Evolutionary conservation across 805 yeast species (phyloP).

Genomic region (Cyberlindnera bimundalis): DNA sequence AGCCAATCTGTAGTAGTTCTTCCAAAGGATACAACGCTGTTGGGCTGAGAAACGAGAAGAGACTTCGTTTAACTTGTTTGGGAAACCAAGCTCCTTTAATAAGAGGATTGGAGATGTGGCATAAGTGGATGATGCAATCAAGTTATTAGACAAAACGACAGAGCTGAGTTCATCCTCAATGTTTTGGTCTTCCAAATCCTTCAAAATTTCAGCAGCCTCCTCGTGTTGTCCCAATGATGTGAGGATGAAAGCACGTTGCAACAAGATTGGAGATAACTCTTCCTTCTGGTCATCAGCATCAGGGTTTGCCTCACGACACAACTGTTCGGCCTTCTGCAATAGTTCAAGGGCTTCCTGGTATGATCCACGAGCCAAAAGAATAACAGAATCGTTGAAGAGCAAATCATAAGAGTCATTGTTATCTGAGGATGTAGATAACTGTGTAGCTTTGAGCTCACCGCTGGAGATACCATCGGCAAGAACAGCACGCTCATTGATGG

Average conservation of each 20-base stretch:
- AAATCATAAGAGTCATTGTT: slow-evolving; percentile 50
- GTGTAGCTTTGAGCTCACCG: slow-evolving; percentile 16
- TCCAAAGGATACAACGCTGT: slow-evolving; percentile 19
- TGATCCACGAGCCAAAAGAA: slow-evolving; percentile 44
- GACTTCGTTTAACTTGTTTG: slow-evolving; percentile 21
- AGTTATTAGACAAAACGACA: slow-evolving; percentile 32
- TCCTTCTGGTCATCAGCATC: slow-evolving; percentile 36
- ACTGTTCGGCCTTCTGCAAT: slow-evolving; percentile 42
- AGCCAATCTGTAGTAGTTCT: slow-evolving; percentile 24
- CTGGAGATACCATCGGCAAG: slow-evolving; percentile 42
- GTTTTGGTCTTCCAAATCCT: slow-evolving; percentile 25
- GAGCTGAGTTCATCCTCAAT: slow-evolving; percentile 28
- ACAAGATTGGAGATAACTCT: slow-evolving; percentile 58
- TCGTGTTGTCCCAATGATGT: slow-evolving; percentile 38
- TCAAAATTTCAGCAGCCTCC: slow-evolving; percentile 37
- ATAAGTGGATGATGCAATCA: slow-evolving; percentile 17
- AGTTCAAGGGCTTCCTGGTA: slow-evolving; percentile 38
- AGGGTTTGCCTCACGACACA: slow-evolving; percentile 38
- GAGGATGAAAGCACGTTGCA: slow-evolving; percentile 57
- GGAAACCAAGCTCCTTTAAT: slow-evolving; percentile 33
- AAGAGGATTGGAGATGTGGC: slow-evolving; percentile 22
- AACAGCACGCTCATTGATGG: slow-evolving; percentile 68
- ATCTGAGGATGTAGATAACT: slow-evolving; percentile 13
- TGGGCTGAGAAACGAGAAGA: slow-evolving; percentile 23
- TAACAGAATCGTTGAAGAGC: slow-evolving; percentile 60